phyloP scores from a whole-genome alignment of 2,329 filamentous ascomycete genomes.

The Colletotrichum somersetense region DNA sequence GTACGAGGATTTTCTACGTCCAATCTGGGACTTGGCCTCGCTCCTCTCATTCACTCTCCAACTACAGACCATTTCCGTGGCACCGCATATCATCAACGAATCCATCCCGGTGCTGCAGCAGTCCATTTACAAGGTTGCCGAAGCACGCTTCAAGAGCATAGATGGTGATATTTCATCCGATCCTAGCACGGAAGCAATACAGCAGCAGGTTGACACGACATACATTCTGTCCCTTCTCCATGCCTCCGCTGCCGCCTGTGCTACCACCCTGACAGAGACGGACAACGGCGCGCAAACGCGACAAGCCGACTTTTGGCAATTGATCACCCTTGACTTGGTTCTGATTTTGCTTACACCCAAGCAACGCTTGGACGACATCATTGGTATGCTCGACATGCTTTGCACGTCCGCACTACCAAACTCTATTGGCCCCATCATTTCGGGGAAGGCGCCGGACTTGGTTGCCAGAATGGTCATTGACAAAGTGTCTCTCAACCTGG shows the following conservation, averaged over 20 bases:
- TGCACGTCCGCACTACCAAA: slow-evolving; percentile 73
- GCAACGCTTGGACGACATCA: slow-evolving; percentile 73
- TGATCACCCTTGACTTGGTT: slow-evolving; percentile 75
- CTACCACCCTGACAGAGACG: slow-evolving; percentile 52
- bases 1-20: slow-evolving; percentile 71
- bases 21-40: slow-evolving; percentile 74
- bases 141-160: slow-evolving; percentile 65
- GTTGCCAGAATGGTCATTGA: slow-evolving; percentile 67
- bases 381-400: slow-evolving; percentile 74
- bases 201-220: slow-evolving; percentile 71
- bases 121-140: slow-evolving; percentile 70
- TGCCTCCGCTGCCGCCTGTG: slow-evolving; percentile 71
- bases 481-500: slow-evolving; percentile 72
- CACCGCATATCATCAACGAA: slow-evolving; percentile 69
- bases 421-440: slow-evolving; percentile 75
- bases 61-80: slow-evolving; percentile 69
- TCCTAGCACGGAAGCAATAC: slow-evolving; percentile 49
- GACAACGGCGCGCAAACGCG: slow-evolving; percentile 49
- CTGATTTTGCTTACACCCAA: slow-evolving; percentile 76
- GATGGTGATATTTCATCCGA: slow-evolving; percentile 60
- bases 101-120: slow-evolving; percentile 68
- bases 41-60: slow-evolving; percentile 74
- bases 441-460: slow-evolving; percentile 57
- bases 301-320: slow-evolving; percentile 72
- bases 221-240: slow-evolving; percentile 77